A percentile compares a stretch with the other conserved stretches of the same genome.
Conservation (phyloP, 257 asterid genomes). For the Scutellaria galericulata region DNA sequence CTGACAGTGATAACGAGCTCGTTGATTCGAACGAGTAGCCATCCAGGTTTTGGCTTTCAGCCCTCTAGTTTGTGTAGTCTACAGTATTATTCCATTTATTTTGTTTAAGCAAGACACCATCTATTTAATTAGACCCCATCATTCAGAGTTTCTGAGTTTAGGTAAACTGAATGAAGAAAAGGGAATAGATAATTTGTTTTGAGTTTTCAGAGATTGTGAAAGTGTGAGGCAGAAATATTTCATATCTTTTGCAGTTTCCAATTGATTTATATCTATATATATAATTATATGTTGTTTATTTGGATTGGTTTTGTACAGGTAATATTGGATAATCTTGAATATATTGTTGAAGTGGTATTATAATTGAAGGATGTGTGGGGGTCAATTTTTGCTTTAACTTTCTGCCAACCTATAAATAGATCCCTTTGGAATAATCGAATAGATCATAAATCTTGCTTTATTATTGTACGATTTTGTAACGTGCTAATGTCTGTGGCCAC, state of each 20-base stretch:
- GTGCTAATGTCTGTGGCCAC: neutral
- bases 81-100: slow-evolving; percentile 34
- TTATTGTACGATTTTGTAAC: neutral
- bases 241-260: slow-evolving; percentile 20
- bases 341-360: too few species aligned
- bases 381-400: too few species aligned
- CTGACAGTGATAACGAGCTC: slow-evolving; percentile 50
- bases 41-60: slow-evolving; percentile 10
- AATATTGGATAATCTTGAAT: too few species aligned
- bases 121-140: slow-evolving; percentile 29
- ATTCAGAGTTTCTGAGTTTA: slow-evolving; percentile 25
- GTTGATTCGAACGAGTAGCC: slow-evolving; percentile 47
- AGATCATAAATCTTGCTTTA: neutral
- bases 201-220: slow-evolving; percentile 31
- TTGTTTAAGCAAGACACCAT: slow-evolving; percentile 28
- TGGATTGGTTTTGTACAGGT: too few species aligned
- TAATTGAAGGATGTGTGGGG: neutral
- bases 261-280: neutral
- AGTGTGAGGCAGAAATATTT: slow-evolving; percentile 4
- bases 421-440: neutral
- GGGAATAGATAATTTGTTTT: slow-evolving; percentile 26
- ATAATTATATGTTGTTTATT: neutral
- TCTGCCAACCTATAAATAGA: neutral
- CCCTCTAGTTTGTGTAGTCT: slow-evolving; percentile 41
- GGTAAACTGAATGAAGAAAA: slow-evolving; percentile 16